A percentile compares a stretch with the other conserved stretches of the same genome.
These are phyloP conservation scores for Myriosclerotinia scirpicola DNA, from an alignment of 2,329 filamentous ascomycete species.

Conservation along the genomic window DNA sequence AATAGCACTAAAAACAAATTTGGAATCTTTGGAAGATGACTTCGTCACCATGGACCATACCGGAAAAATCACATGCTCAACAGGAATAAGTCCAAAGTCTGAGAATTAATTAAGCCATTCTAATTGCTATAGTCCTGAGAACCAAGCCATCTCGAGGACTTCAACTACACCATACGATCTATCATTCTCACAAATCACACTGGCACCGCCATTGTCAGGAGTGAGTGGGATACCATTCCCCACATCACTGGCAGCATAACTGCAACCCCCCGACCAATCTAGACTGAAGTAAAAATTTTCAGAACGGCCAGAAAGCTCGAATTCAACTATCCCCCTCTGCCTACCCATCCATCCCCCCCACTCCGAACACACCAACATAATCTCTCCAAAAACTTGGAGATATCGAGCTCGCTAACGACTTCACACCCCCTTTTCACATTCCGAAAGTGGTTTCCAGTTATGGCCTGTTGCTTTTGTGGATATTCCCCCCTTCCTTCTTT, in stretches of 20 bases:
- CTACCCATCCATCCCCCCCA: too few relatives aligned
- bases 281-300: too few relatives aligned
- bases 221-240: background rate
- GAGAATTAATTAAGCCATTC: too few relatives aligned
- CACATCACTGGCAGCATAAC: background rate
- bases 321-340: too few relatives aligned
- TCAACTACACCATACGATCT: too few relatives aligned
- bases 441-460: background rate
- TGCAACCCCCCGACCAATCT: background rate
- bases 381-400: background rate
- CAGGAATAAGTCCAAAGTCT: background rate
- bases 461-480: background rate
- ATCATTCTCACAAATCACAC: background rate
- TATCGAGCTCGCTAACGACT: too few relatives aligned
- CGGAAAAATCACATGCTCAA: background rate
- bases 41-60: too few relatives aligned
- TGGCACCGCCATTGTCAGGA: background rate
- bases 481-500: background rate
- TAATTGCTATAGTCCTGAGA: rapidly evolving
- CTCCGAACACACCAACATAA: background rate
- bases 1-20: background rate
- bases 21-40: background rate
- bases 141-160: background rate
- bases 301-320: too few relatives aligned
- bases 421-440: too few relatives aligned